Base-by-base conservation (phyloP, 306 rosid genomes). In the Biancaea sappan region DNA sequence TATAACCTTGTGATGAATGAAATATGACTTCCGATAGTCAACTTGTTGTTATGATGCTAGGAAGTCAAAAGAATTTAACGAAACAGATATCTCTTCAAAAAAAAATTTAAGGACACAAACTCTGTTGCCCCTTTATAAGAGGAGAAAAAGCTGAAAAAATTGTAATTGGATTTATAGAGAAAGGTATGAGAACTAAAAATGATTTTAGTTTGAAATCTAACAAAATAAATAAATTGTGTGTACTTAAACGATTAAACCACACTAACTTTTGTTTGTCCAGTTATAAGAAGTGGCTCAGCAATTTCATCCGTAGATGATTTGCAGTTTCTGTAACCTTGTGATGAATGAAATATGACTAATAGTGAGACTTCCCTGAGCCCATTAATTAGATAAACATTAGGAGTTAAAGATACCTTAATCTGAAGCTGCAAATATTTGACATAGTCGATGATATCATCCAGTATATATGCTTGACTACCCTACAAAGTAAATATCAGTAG, bases 401-500 rank as follows among this genome's bases (percentile, higher is more conserved):
- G 25, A 61, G 41, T 37, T 26, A 31, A 50, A 53, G 64, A 52
- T 67, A 91, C 98, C 98, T 91, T 93, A 12, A 87, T 82, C 68
- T 84, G 96, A 77, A 88, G 89, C 84, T 91, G 92, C 85, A 93
- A 79, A 78, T 83, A 77, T 84, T 93, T 91, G 79, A 93, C 69
- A 78, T 93, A 81, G 88, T 93, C 98, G 69, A 93, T 93, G 74
- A 86, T 77, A 58, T 87, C 96, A 68, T 91, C 98, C 74, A 91
- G 58, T 67, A 78, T 69, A 66, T 85, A 83, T 22, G 84, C 88
- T 75, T 89, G 91, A 80, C 85, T 72, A 73, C 87, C 98, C 98
- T 93, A 63, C 78, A 73, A 31, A 76, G n/a, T 61, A 69, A 75
- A 84, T 40, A 37, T 32, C 47, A 67, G 21, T 26, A 57, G 40